Conservation (phyloP, 208 protist genomes). For the Plasmodiophora brassicae region DNA sequence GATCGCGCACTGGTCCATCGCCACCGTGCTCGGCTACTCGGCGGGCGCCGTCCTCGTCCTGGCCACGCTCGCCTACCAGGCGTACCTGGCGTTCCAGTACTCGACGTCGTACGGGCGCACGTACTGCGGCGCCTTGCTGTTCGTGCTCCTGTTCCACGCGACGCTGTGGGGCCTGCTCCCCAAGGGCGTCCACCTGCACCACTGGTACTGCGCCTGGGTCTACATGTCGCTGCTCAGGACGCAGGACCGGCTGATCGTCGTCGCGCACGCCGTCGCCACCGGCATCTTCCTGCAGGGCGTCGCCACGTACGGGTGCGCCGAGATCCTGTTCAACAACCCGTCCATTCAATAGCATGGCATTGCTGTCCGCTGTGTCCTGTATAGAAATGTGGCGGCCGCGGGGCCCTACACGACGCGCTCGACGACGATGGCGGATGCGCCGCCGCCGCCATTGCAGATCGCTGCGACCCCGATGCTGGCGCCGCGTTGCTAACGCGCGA, state of each 20-base stretch:
- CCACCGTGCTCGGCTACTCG: neutral
- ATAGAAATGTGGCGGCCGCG: too few species aligned
- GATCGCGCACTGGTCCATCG: slow-evolving; percentile 8
- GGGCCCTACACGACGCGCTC: slow-evolving; percentile 44
- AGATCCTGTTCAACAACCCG: slow-evolving; percentile 11
- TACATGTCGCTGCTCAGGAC: slow-evolving; percentile 1
- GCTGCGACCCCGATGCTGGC: slow-evolving; percentile 70
- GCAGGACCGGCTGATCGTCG: neutral
- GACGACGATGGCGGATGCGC: slow-evolving; percentile 77
- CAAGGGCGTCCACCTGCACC: neutral
- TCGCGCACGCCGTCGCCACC: neutral
- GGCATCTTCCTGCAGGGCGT: slow-evolving; percentile 12
- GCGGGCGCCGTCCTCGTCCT: neutral
- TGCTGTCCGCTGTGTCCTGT: too few species aligned
- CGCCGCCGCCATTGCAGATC: slow-evolving; percentile 89
- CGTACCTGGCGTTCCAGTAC: neutral
- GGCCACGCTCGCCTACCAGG: neutral
- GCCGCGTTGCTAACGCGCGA: slow-evolving; percentile 41
- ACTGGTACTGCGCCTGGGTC: slow-evolving; percentile 26
- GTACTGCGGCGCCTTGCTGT: neutral
- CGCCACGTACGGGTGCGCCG: neutral
- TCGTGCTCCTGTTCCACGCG: neutral
- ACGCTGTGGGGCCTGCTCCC: slow-evolving; percentile 8
- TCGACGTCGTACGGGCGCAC: neutral
- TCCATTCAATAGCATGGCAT: too few species aligned